phyloP scores from a whole-genome alignment of 1,139 yeast genomes.

The Arxiozyma heterogenica region DNA sequence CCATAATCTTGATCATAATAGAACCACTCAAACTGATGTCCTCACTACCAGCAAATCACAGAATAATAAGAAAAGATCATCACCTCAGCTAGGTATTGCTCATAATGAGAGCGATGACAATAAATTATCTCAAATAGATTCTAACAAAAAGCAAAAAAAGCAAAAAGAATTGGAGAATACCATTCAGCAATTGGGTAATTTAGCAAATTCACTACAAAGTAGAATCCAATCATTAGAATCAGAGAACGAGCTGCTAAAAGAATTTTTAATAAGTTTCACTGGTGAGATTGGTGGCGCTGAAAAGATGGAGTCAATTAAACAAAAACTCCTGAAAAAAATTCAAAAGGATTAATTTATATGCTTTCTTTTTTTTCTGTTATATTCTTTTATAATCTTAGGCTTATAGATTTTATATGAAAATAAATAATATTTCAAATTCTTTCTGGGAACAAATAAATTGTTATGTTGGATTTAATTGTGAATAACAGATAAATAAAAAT shows the following conservation, averaged over 20 bases:
- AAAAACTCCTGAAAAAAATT: not conserved
- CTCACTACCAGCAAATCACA: no score
- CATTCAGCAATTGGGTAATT: constrained; percentile 52
- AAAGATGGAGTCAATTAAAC: constrained; percentile 7
- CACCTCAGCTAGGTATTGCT: no score
- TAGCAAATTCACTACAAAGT: constrained; percentile 50
- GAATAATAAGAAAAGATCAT: no score
- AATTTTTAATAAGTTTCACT: constrained; percentile 56
- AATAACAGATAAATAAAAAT: no score
- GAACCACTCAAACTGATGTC: no score
- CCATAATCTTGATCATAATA: no score
- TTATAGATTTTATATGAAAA: not conserved
- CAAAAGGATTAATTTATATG: not conserved
- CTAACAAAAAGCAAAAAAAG: constrained; percentile 50
- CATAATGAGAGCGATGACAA: not conserved
- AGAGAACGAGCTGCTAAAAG: constrained; percentile 74
- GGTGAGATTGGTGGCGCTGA: constrained; percentile 23
- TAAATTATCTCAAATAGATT: not conserved
- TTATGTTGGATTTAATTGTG: not conserved
- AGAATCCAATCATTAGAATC: constrained; percentile 63
- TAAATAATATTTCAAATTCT: no score
- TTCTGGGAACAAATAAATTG: no score
- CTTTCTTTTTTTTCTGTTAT: not conserved
- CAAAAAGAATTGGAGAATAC: constrained; percentile 77
- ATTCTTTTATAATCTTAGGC: not conserved